These are phyloP conservation scores for Fraxinus anomala DNA, from an alignment of 257 asterid genomes.

Conservation along the genomic window DNA sequence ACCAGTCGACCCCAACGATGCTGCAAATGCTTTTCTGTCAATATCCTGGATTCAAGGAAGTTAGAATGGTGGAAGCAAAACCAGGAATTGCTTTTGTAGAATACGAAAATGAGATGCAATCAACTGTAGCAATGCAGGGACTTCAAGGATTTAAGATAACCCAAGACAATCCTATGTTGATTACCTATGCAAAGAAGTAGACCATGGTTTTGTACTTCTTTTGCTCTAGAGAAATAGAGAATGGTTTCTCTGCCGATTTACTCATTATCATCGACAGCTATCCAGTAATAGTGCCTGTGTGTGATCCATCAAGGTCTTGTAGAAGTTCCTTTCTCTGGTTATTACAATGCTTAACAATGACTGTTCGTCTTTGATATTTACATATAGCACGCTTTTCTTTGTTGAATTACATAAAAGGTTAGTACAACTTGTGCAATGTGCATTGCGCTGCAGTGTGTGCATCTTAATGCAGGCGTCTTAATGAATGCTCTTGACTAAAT, in stretches of 20 bases:
- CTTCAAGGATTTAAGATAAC: slow-evolving; percentile 88
- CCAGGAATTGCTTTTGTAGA: slow-evolving; percentile 98
- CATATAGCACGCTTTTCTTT: background rate
- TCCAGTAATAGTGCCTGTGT: slow-evolving; percentile 24
- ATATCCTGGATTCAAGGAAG: slow-evolving; percentile 90
- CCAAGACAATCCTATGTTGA: slow-evolving; percentile 73
- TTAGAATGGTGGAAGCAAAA: slow-evolving; percentile 90
- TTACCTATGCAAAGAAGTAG: slow-evolving; percentile 93
- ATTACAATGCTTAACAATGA: background rate
- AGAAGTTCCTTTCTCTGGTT: background rate
- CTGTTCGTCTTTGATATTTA: background rate
- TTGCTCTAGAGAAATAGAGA: slow-evolving; percentile 10
- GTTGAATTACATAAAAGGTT: background rate
- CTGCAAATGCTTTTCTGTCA: slow-evolving; percentile 95
- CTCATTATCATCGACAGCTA: background rate
- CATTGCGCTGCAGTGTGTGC: background rate
- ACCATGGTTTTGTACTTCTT: background rate
- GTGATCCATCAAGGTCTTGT: background rate
- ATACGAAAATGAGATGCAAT: slow-evolving; percentile 91
- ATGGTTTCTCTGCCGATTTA: background rate
- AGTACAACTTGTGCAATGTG: background rate
- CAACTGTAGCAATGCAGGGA: slow-evolving; percentile 83
- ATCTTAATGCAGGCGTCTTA: no score
- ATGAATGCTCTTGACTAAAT: background rate
- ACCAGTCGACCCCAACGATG: slow-evolving; percentile 91